Base-by-base conservation (phyloP, 139 green algal species). In the Trebouxia sp. region DNA sequence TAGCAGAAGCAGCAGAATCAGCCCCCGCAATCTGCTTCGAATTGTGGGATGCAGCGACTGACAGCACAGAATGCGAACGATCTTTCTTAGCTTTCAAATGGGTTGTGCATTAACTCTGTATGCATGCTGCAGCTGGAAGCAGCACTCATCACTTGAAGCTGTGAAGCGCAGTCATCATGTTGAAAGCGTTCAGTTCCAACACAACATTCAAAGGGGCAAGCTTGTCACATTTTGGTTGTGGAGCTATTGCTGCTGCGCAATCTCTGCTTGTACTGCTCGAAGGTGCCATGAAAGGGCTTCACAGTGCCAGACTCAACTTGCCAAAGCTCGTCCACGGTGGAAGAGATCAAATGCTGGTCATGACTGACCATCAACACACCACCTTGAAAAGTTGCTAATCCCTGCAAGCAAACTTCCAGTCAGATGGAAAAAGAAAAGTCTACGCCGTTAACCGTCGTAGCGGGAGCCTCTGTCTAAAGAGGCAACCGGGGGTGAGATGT, bases 261-360 rank as follows among this genome's bases (percentile, higher is more conserved):
- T 8, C 62, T 72, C 35, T 72, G 62, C 32, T 72, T 72, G 35
- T 72, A 97, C 39, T 96, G 89, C 24, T 94, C 84, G 82, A 97
- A 97, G 14, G 92, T 93, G 65, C 91, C 93, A 56, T 91, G 86
- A 79, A 91, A 94, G 15, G 82, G 76, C 42, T 45, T 80, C 28
- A 74, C 76, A 20, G n/a, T 82, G 39, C 77, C 74, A 38, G 72
- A 41, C 37, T 87, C 85, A 6, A 90, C 84, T 28, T 80, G 78
- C 93, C 93, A 98, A 65, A 98, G 84, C 85, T 95, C 89, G 74
- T 97, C 90, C 55, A 97, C 92, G 1, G 90, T 95, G 20, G 84
- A 84, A 82, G 95, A 90, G 56, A 97, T 96, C 11, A 97, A 83
- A 87, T 92, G 92, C 89, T 95, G 83, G 85, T 97, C 93, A 80